These are phyloP conservation scores for Podila minutissima DNA, from an alignment of 192 early-diverging fungal species.

Conservation along the genomic window DNA sequence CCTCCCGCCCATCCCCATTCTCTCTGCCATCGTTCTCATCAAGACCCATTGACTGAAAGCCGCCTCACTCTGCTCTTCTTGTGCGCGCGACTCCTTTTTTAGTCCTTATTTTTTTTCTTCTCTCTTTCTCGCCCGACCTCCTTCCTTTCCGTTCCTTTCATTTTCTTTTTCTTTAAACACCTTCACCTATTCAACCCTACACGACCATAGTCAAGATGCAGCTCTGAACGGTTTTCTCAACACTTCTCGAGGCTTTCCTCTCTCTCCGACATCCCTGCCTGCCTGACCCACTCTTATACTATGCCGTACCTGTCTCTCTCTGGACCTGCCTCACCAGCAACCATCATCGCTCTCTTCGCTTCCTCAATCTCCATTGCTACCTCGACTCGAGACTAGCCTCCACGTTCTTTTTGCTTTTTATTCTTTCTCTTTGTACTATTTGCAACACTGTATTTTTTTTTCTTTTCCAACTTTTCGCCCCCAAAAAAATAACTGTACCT, in stretches of 20 bases:
- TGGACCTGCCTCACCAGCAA: conserved; percentile 3
- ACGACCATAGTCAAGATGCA: not conserved
- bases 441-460: not conserved
- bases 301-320: not conserved
- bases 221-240: not conserved
- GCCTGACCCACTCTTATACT: conserved; percentile 1
- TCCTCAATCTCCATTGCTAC: not conserved
- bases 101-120: not conserved
- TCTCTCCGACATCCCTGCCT: not conserved
- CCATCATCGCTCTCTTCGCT: not conserved
- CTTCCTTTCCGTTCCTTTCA: not conserved
- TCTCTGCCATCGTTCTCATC: not conserved
- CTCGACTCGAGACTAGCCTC: not conserved
- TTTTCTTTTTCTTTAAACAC: not conserved
- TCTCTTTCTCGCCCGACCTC: not conserved
- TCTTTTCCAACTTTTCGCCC: not conserved
- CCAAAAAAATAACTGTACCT: not conserved
- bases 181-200: not conserved
- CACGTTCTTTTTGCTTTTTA: not conserved
- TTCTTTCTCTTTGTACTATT: not conserved
- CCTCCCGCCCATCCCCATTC: not conserved
- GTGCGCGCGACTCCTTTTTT: not conserved
- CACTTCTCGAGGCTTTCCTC: not conserved
- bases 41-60: too few relatives aligned
- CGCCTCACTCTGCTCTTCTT: too few relatives aligned